phyloP scores from a whole-genome alignment of 2,329 filamentous ascomycete species.

The Coleophoma eucalyptorum region DNA sequence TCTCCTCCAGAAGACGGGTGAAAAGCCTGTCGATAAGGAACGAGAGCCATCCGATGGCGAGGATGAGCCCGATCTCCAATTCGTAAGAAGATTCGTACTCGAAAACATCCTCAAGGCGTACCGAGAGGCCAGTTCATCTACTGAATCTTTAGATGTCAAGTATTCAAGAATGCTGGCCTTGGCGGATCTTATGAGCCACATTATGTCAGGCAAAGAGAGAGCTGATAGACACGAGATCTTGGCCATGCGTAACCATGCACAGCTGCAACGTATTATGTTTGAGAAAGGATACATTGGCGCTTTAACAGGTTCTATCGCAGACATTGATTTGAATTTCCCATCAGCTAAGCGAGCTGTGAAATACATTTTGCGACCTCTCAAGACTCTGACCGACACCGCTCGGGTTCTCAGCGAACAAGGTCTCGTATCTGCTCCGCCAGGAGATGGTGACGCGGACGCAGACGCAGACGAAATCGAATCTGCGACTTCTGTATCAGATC shows the following conservation, averaged over 20 bases:
- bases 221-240: conserved; percentile 40
- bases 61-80: conserved; percentile 79
- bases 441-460: conserved; percentile 78
- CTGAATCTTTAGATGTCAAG: conserved; percentile 76
- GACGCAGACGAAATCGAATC: conserved; percentile 87
- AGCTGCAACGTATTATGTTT: conserved; percentile 93
- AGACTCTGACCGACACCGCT: conserved; percentile 81
- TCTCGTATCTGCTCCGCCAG: conserved; percentile 63
- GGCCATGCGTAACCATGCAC: conserved; percentile 62
- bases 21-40: conserved; percentile 58
- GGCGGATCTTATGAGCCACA: conserved; percentile 87
- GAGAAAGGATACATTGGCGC: conserved; percentile 94
- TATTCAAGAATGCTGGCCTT: conserved; percentile 86
- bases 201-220: conserved; percentile 76
- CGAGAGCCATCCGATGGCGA: conserved; percentile 62
- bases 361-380: conserved; percentile 87
- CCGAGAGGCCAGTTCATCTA: conserved; percentile 77
- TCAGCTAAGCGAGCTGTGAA: conserved; percentile 92
- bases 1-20: conserved; percentile 81
- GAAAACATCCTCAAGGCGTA: conserved; percentile 91
- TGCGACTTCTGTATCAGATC: conserved; percentile 82
- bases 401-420: conserved; percentile 71
- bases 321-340: conserved; percentile 93
- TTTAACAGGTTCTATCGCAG: conserved; percentile 86
- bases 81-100: conserved; percentile 90